Base-by-base conservation (phyloP, 805 yeast genomes). In the Spencermartinsiella europaea region DNA sequence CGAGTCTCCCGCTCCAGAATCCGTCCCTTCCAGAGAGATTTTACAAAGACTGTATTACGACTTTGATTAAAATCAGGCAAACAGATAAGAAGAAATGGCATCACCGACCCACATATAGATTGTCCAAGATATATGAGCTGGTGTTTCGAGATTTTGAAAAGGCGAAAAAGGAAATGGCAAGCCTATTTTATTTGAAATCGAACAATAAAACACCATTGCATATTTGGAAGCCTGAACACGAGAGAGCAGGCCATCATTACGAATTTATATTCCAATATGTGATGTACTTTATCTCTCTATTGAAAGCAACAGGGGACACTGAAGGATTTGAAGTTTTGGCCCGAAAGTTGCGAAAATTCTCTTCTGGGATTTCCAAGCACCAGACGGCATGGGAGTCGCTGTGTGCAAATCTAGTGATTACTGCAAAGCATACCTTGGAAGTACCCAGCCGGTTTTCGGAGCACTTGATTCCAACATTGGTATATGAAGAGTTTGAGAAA, bases 161-260 rank as follows among this genome's bases (percentile, higher is more conserved):
- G 0, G 93, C 97, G 0, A 70, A 72, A 39, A 74, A 74, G 10
- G 87, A 84, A 53, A 77, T 91, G 76, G 69, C 76, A 1, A 60
- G 71, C 0, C 67, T 88, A 15, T 76, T 90, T 44, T 73, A 85
- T 5, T 63, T 87, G 41, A 85, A 81, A 54, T 72, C 88, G 0
- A 53, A 54, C n/a, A 78, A 80, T 37, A 85, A 88, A 58, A 79
- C 83, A 8, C 72, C 93, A 34, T 79, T 90, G 1, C 83, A 79
- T 53, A 85, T 93, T 47, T 93, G 99, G 98, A 88, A 88, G 56
- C 95, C 97, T 0, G 96, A 89, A 40, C 64, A 73, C 56, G 99
- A 95, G 62, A 67, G 95, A 17, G 93, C 97, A 0, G 99, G 99
- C 0, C 87, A 85, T 55, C 96, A 91, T 64, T 91, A 89, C 61